Conservation (phyloP, 176 grass and related monocot genomes). For the Cenchrus purpureus region DNA sequence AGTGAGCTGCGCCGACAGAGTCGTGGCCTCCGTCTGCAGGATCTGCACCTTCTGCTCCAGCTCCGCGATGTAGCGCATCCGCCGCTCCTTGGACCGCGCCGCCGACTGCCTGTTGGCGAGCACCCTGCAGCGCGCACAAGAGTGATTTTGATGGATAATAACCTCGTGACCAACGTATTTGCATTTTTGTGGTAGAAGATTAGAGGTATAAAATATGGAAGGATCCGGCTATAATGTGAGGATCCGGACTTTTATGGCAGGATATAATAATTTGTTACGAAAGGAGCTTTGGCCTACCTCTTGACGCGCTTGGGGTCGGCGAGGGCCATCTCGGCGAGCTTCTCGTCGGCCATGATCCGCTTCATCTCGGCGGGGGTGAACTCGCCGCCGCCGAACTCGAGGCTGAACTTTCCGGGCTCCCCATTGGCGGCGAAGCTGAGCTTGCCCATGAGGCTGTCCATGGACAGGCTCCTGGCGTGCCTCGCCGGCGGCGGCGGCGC, state of each 20-base stretch:
- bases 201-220: not conserved
- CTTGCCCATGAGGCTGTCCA: conserved; percentile 90
- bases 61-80: conserved; percentile 88
- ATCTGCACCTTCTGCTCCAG: conserved; percentile 96
- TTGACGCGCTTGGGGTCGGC: conserved; percentile 97
- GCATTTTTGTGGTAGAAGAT: not conserved
- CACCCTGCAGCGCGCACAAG: conserved; percentile 55
- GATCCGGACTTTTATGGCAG: conserved; percentile 17
- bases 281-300: conserved; percentile 43
- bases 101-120: conserved; percentile 95
- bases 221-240: not conserved
- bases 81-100: conserved; percentile 92
- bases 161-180: not conserved
- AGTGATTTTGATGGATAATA: not conserved
- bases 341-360: conserved; percentile 91
- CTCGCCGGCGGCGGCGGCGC: conserved; percentile 2
- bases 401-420: conserved; percentile 65
- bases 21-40: conserved; percentile 84
- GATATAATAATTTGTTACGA: not conserved
- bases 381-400: conserved; percentile 89
- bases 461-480: conserved; percentile 80
- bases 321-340: conserved; percentile 94
- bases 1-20: conserved; percentile 84
- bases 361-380: conserved; percentile 93
- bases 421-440: conserved; percentile 59